Evolutionary conservation across 371 early-diverging fungal species (phyloP), one percentile per base, ranked within the genome.

Genomic region (Mucor saturninus): DNA sequence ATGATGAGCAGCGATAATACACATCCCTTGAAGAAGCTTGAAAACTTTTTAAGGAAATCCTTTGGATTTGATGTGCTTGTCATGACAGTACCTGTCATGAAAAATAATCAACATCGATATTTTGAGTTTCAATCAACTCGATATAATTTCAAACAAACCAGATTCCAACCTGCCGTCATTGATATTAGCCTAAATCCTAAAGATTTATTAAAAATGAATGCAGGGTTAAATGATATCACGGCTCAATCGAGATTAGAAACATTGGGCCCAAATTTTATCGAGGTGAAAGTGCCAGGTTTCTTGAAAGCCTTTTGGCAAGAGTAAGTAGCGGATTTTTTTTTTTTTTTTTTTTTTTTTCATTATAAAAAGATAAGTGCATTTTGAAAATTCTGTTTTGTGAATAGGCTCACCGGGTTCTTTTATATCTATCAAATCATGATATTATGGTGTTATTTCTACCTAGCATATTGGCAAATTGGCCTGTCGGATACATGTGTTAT

Each of bases 401-500:
- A n/a, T 62, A 73, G 73, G 39, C 77, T 89, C 54, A 78, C 83
- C 14, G 82, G 83, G 7, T 81, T 88, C 68, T 91, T 92, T 67
- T 92, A 92, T 65, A 71, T 91, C n/a, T 92, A 90, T 72, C 91
- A 92, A 73, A 49, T 89, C 26, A 80, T 88, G 72, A 79, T 85
- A 30, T 68, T 92, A 35, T 85, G 85, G 85, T 81, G 86, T 14
- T 91, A 87, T 69, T 87, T 84, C 71, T 86, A 87, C 61, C 74
- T 86, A 54, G 83, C 81, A 28, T 90, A 89, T 70, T 92, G 85
- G 77, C 80, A 82, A 56, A 89, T 92, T 64, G 92, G 87, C 9
- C 26, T 90, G 0, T 88, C 90, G 0, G 83, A 90, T 48, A 87
- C 88, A 0, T 67, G 73, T 50, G 87, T 92, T 7, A 84, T 91